Evolutionary conservation across 768 basidiomycete species (phyloP), one percentile per base, ranked within the genome.

Genomic region (Rhizopogon roseolus): DNA sequence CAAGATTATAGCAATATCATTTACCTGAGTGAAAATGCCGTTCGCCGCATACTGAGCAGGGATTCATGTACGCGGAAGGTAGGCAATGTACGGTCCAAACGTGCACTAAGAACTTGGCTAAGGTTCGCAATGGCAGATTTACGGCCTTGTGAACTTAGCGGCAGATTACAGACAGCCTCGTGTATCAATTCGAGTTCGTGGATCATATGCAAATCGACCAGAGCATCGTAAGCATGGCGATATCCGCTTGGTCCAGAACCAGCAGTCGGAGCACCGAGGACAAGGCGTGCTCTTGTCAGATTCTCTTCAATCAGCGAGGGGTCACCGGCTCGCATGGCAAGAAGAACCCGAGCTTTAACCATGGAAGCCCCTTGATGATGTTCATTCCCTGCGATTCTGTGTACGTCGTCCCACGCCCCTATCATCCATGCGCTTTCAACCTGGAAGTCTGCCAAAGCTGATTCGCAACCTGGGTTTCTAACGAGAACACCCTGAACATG

Each of bases 401-500:
- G 76, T 14, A 99, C 88, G 49, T 89, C 88, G 2, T 80, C 77
- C 94, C 95, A 98, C 59, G 94, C 93, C 5, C 93, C 90, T 34
- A 93, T 87, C 82, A 95, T 95, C 88, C 94, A 96, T 1, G 93
- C 90, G 56, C 93, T 90, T 73, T 99, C 95, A 10, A 90, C 84
- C 61, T 93, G 90, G 64, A 93, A 98, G 0, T 86, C 85, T 6
- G 86, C 82, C 10, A 99, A 74, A 3, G 79, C 76, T 6, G 76
- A 65, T 54, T 88, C 81, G 96, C 97, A 98, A 49, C 84, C 81
- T 0, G 93, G 88, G 64, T 91, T 84, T 11, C 86, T 84, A 40
- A 85, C 87, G 17, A 98, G 77, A 8, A 98, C 86, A 6, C 97
- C 97, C 57, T 82, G 81, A 27, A 98, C 94, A 66, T 98, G 97